Base-by-base conservation (phyloP, 495 filamentous ascomycete genomes). In the Penicillium canariense region DNA sequence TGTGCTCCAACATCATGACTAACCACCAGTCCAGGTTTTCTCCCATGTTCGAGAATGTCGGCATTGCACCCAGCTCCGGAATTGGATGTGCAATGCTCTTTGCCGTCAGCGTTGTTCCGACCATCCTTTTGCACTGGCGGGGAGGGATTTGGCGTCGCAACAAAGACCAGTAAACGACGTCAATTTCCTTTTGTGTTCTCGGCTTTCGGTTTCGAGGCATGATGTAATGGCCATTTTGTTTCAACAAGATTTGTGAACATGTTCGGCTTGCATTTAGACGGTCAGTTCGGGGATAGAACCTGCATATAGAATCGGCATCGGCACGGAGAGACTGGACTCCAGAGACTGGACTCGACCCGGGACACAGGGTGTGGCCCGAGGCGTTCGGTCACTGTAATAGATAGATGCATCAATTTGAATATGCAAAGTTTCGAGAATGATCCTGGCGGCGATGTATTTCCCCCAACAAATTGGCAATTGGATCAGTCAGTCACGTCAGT, bases 11-110 rank as follows among this genome's bases (percentile, higher is more conserved):
- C 8, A 4, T 44, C 5, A 15, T 53, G 6, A 50, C 45, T 65
- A 50, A 58, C 53, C 5, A 23, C 22, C 39, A 6, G 3, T 39
- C 12, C 14, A 73, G 72, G 74, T 75, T 79, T 46, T 59, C 74
- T 3, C 30, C 56, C 20, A 78, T 79, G 75, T 73, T 78, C 50
- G 59, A 68, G 12, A 73, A 57, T 57, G 68, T 77, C n/a, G 74
- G 75, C 2, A 26, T 76, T n/a, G 63, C 62, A 4, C 61, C 56
- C n/a, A 75, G 72, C 53, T 62, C 71, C 11, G 77, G 70, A 0
- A 55, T 78, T 39, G 61, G 54, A 0, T 55, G 61, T 6, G 74
- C 60, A 0, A 23, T 77, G 14, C 48, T 77, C 15, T 46, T 76
- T 25, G 68, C n/a, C 2, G 58, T 68, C 26, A 74, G 72, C 52